Base-by-base conservation (phyloP, 2,329 filamentous ascomycete genomes). In the Phaeoacremonium minimum region DNA sequence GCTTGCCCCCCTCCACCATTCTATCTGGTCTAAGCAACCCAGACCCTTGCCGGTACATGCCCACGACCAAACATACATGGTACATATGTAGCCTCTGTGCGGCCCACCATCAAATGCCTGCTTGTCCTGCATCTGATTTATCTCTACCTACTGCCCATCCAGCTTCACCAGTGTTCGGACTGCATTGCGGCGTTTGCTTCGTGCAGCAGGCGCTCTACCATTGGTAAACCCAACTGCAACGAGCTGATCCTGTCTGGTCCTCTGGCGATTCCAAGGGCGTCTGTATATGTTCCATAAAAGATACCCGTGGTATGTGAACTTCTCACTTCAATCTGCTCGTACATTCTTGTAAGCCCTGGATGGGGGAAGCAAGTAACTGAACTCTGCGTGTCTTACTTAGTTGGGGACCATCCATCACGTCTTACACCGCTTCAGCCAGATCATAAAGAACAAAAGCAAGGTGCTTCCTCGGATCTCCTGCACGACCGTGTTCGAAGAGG, bases 21-120 rank as follows among this genome's bases (percentile, higher is more conserved):
- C 19, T 53, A 40, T 41, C 48, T 43, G 43, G 22, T 26, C 52
- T 45, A 48, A 51, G 47, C 47, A 44, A 44, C 49, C 44, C 43
- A 44, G 37, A 59, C 55, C 61, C 60, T 51, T 61, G 58, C 49
- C 53, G 44, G 47, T 58, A 61, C 53, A 61, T 60, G 54, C 52
- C 57, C 48, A 55, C 51, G 52, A 58, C 55, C 56, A 60, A 60
- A 61, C 60, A 58, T 60, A 63, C 41, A 41, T 32, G 38, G 44
- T 43, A 43, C 43, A 49, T 46, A 50, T 53, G 51, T 50, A 49
- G 47, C 49, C 47, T 46, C 41, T 40, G 42, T 43, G 45, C 46
- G 47, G 46, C 45, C 49, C 45, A 46, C 46, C 40, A 36, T 46
- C 41, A 36, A 42, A 49, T 44, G 40, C 44, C 43, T 45, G 40